Evolutionary conservation across 2,329 filamentous ascomycete genomes (phyloP), one percentile per base, ranked within the genome.

Genomic region (Colletotrichum lentis): DNA sequence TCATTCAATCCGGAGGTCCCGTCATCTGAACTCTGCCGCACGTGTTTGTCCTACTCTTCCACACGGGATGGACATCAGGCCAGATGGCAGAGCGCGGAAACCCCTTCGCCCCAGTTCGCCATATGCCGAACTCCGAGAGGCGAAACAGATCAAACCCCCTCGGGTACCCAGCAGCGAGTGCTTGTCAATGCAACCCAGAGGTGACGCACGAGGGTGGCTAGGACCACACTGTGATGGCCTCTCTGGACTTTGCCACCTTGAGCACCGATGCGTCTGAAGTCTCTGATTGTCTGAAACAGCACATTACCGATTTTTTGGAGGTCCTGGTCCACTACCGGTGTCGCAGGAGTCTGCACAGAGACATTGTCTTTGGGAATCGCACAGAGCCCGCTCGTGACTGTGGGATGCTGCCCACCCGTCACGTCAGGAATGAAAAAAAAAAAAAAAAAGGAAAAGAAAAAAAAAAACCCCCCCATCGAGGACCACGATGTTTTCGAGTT

Each of bases 241-340:
- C 58, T n/a, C n/a, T n/a, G 24, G 24, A 24, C 24, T 24, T 4
- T 24, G 24, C 58, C 27, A 52, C 46, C 24, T 52, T 57, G 43
- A 49, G 61, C 54, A 55, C 46, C 59, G 41, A 59, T 68, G 65
- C 61, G 65, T 68, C 65, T 68, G 65, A 65, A 68, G 61, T 60
- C 61, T 68, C 22, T 37, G 49, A 65, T 68, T 43, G 24, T 64
- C 61, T 68, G 65, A 68, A 68, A 68, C 65, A 37, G 47, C 22
- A 68, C 47, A 68, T n/a, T n/a, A n/a, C n/a, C n/a, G n/a, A n/a
- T n/a, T 65, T 54, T 50, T n/a, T 39, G 54, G 49, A 54, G 20
- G 41, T n/a, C n/a, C 8, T 3, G n/a, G 14, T 63, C 60, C 59
- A 64, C 53, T 35, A 20, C 3, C 11, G 11, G 14, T 53, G 60